Percentiles rank a stretch among this genome's conserved stretches.
Conservation (phyloP, 1,139 yeast species). For the Geotrichum citri-aurantii region DNA sequence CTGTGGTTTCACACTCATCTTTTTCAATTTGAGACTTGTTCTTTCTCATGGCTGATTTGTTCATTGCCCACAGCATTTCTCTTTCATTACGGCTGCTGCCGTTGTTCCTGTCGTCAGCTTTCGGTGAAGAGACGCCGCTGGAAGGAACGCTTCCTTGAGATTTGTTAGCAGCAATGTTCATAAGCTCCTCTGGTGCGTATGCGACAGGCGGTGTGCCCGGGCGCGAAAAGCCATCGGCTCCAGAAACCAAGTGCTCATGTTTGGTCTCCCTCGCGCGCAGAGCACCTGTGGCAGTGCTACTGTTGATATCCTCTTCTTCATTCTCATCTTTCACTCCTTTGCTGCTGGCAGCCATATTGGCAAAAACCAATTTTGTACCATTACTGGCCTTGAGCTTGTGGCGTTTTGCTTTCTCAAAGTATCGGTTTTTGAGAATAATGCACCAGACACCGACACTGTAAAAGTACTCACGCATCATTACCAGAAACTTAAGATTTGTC, state of each 20-base stretch:
- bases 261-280: background rate
- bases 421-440: slow-evolving; percentile 34
- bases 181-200: slow-evolving; percentile 27
- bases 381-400: slow-evolving; percentile 12
- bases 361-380: background rate
- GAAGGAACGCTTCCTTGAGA: slow-evolving; percentile 3
- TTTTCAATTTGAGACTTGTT: background rate
- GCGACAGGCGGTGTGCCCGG: slow-evolving; percentile 27
- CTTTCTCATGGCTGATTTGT: background rate
- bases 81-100: background rate
- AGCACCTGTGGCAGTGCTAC: background rate
- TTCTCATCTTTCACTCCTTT: background rate
- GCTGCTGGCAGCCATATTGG: background rate
- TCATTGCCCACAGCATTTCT: background rate
- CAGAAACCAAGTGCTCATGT: background rate
- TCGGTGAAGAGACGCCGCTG: background rate
- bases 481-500: slow-evolving; percentile 32
- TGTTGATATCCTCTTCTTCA: background rate
- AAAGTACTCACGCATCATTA: slow-evolving; percentile 35
- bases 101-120: background rate
- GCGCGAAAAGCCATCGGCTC: slow-evolving; percentile 24
- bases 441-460: slow-evolving; percentile 38
- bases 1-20: background rate
- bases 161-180: slow-evolving; percentile 19
- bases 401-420: slow-evolving; percentile 22